Evolutionary conservation across 73 alveolate species (phyloP).

Genomic region (Halteria grandinella): DNA sequence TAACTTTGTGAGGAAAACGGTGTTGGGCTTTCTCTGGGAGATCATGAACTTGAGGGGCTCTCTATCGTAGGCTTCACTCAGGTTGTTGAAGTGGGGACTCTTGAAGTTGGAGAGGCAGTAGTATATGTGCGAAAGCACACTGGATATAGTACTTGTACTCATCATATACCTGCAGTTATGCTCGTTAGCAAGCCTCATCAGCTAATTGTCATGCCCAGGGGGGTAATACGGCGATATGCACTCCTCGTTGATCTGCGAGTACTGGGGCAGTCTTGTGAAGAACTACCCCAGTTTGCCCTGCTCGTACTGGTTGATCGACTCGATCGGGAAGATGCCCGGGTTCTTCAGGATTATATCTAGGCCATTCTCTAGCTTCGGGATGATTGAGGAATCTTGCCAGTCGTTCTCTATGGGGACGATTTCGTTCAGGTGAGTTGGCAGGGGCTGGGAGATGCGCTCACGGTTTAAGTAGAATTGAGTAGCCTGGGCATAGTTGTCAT

Average conservation of each 20-base stretch:
- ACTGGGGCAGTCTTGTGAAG: slow-evolving; percentile 60
- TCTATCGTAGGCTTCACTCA: slow-evolving; percentile 67
- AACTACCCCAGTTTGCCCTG: slow-evolving; percentile 38
- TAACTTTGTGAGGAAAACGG: slow-evolving; percentile 65
- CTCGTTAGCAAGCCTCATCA: slow-evolving; percentile 21
- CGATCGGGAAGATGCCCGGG: slow-evolving; percentile 62
- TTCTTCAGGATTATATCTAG: slow-evolving; percentile 41
- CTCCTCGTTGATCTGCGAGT: slow-evolving; percentile 65
- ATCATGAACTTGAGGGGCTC: slow-evolving; percentile 85
- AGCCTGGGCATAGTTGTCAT: background rate
- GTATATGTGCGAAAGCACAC: slow-evolving; percentile 76
- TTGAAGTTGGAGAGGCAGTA: slow-evolving; percentile 75
- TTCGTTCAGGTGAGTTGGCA: slow-evolving; percentile 16
- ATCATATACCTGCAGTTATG: slow-evolving; percentile 46
- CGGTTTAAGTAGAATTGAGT: slow-evolving; percentile 25
- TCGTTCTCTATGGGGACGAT: slow-evolving; percentile 29
- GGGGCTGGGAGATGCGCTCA: background rate
- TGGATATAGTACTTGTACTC: slow-evolving; percentile 75
- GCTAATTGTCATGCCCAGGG: slow-evolving; percentile 61
- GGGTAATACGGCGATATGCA: slow-evolving; percentile 58
- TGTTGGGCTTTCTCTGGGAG: slow-evolving; percentile 84
- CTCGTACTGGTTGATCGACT: slow-evolving; percentile 2
- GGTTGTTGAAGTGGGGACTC: slow-evolving; percentile 78
- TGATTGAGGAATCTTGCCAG: slow-evolving; percentile 47
- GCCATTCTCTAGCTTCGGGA: slow-evolving; percentile 48